Conservation (phyloP, 2,329 filamentous ascomycete genomes). For the Scedosporium boydii region DNA sequence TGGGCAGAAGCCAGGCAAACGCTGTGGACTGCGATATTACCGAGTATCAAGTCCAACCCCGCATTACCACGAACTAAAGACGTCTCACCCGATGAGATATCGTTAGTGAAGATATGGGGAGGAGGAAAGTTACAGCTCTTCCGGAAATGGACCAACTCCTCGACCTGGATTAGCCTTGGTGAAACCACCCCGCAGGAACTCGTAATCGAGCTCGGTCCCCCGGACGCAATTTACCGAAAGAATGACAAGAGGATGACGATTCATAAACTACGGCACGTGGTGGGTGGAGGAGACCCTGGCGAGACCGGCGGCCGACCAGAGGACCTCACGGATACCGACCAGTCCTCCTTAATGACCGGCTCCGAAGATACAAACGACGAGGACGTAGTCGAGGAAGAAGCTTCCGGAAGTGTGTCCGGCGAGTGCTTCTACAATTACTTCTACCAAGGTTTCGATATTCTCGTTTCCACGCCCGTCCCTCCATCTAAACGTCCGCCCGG, state of each 20-base stretch:
- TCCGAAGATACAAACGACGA: slow-evolving; percentile 58
- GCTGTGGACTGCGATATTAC: slow-evolving; percentile 66
- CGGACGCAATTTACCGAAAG: slow-evolving; percentile 89
- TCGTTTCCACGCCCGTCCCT: slow-evolving; percentile 68
- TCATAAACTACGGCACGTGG: slow-evolving; percentile 51
- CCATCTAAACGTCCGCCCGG: slow-evolving; percentile 54
- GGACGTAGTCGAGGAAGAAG: slow-evolving; percentile 47
- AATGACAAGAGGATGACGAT: slow-evolving; percentile 83
- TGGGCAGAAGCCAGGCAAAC: slow-evolving; percentile 75
- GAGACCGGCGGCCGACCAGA: slow-evolving; percentile 32
- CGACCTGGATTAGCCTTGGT: slow-evolving; percentile 66
- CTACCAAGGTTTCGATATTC: slow-evolving; percentile 84
- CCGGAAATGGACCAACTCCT: slow-evolving; percentile 56
- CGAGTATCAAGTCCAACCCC: slow-evolving; percentile 63
- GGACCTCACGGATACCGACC: slow-evolving; percentile 61
- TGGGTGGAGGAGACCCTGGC: background rate
- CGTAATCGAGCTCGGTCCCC: slow-evolving; percentile 81
- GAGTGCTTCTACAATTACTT: slow-evolving; percentile 98
- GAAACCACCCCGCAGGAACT: slow-evolving; percentile 89
- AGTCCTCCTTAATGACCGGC: slow-evolving; percentile 61
- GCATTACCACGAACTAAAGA: slow-evolving; percentile 65
- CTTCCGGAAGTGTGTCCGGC: slow-evolving; percentile 44
- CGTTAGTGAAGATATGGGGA: slow-evolving; percentile 67
- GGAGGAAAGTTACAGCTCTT: slow-evolving; percentile 70
- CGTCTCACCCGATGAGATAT: slow-evolving; percentile 78